phyloP scores from a whole-genome alignment of 2,329 filamentous ascomycete species.

The Amylocarpus encephaloides region DNA sequence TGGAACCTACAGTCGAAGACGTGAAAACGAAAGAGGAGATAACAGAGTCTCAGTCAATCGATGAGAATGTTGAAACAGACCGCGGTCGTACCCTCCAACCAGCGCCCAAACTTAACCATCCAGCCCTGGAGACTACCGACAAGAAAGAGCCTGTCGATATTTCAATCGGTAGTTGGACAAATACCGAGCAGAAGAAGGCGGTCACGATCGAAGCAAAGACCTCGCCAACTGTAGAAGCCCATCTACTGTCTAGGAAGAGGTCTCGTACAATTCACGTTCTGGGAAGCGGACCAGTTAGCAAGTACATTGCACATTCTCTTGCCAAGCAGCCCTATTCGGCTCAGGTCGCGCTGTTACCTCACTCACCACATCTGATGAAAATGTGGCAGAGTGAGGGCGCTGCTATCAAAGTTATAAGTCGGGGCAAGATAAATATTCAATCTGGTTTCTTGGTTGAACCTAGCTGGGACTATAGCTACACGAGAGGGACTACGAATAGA shows the following conservation, averaged over 20 bases:
- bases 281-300: conserved; percentile 58
- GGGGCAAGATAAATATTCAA: conserved; percentile 35
- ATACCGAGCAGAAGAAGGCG: too few relatives aligned
- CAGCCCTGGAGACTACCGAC: too few relatives aligned
- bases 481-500: too few relatives aligned
- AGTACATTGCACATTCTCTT: conserved; percentile 60
- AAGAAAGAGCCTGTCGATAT: too few relatives aligned
- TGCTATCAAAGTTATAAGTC: conserved; percentile 41
- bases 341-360: conserved; percentile 58
- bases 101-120: too few relatives aligned
- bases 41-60: not conserved
- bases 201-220: too few relatives aligned
- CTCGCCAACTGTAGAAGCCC: too few relatives aligned
- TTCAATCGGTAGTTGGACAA: too few relatives aligned
- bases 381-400: conserved; percentile 42
- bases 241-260: not conserved
- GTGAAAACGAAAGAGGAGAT: too few relatives aligned
- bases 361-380: conserved; percentile 38
- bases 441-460: conserved; percentile 30
- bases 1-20: too few relatives aligned
- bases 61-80: not conserved
- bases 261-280: conserved; percentile 52
- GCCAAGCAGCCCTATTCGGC: conserved; percentile 51
- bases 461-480: not conserved
- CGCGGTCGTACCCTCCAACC: too few relatives aligned